Evolutionary conservation across 2,329 filamentous ascomycete genomes (phyloP), one percentile per base, ranked within the genome.

Genomic region (Aureobasidium sp.): DNA sequence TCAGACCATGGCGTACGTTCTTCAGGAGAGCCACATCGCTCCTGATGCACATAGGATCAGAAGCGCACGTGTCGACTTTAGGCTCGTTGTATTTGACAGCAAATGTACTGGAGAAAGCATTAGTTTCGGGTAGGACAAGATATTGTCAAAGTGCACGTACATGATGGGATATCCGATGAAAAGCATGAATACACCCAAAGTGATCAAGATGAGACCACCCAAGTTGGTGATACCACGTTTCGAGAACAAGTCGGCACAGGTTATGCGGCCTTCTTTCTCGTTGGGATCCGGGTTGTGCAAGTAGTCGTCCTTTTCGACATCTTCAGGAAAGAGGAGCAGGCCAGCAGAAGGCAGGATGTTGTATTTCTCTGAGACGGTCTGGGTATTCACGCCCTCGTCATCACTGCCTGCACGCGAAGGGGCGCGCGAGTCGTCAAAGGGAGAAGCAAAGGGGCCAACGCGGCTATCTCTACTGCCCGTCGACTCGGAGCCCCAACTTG

Each of bases 301-400:
- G 66, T 83, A 87, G 69, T 90, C 87, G 70, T 90, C 87, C 68
- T 88, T 88, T 71, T 90, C 87, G 26, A 88, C 83, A 69, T 89
- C 87, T 71, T 89, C 85, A 0, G 87, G 87, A 67, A 86, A 89
- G 24, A 89, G 74, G 44, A 90, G 71, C 59, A 89, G 74, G 6
- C 85, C 85, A 15, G 85, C 83, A 2, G 84, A 86, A 0, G 87
- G 86, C 71, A 84, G 78, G 59, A 90, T 89, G 69, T 88, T 88
- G 73, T 87, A 89, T 72, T 89, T 89, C 69, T 88, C 85, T 17
- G 85, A 84, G 3, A 89, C 87, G 1, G 87, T 89, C 74, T 89
- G 86, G 0, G 86, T 89, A 69, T 88, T 89, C 59, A 88, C 75
- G 68, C 81, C 78, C 24, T 86, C 82, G 29, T 87, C 84, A 50